Percentiles rank a stretch among this genome's conserved stretches.
Evolutionary conservation across 2,329 filamentous ascomycete species (phyloP).

Genomic region (Seiridium cupressi): DNA sequence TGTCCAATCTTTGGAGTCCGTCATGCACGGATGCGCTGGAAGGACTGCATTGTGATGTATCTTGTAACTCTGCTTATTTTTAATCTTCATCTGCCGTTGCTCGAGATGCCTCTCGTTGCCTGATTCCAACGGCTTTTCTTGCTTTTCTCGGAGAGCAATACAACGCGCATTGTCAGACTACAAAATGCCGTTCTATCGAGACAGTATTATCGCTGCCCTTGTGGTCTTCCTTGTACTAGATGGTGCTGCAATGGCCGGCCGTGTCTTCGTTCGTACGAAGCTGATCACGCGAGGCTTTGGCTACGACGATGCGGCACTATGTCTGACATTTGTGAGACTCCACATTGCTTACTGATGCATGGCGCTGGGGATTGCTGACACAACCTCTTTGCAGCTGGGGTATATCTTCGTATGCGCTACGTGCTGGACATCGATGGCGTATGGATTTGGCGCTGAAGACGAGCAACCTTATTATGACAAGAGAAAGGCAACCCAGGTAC

Average conservation of each 20-base stretch:
- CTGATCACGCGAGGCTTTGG: conserved; percentile 25
- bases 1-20: too few species aligned
- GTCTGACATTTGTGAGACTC: conserved; percentile 23
- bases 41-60: too few species aligned
- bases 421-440: conserved; percentile 27
- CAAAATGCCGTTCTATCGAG: conserved; percentile 11
- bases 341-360: neutral
- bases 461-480: conserved; percentile 21
- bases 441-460: conserved; percentile 25
- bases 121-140: neutral
- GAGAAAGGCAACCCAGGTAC: conserved; percentile 14
- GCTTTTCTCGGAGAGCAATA: neutral
- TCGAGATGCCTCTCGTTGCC: too few species aligned
- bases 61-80: too few species aligned
- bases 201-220: conserved; percentile 23
- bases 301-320: conserved; percentile 26
- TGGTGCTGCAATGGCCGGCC: conserved; percentile 18
- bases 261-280: conserved; percentile 26
- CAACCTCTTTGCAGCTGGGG: conserved; percentile 12
- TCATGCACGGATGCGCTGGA: too few species aligned
- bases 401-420: conserved; percentile 24
- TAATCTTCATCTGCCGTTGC: too few species aligned
- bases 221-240: conserved; percentile 24
- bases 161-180: neutral
- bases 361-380: conserved; percentile 10